Conservation (phyloP, 805 yeast genomes). For the Wickerhamia fluorescens region DNA sequence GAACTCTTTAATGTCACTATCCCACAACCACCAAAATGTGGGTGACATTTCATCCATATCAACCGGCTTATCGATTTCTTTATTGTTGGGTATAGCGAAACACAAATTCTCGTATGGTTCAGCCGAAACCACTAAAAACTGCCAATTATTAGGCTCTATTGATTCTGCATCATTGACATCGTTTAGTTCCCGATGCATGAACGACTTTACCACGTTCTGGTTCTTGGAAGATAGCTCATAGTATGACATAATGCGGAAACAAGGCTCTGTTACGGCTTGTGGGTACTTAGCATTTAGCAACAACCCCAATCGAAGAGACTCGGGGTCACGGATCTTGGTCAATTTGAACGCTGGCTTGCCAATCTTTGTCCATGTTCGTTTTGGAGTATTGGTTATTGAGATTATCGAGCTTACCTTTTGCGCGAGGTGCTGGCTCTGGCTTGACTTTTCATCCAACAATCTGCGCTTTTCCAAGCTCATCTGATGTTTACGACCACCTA, state of each 20-base stretch:
- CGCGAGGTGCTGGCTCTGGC: conserved; percentile 7
- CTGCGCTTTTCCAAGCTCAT: conserved; percentile 58
- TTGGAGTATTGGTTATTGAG: conserved; percentile 33
- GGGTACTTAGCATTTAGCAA: conserved; percentile 55
- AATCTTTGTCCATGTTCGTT: conserved; percentile 48
- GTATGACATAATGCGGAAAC: conserved; percentile 69
- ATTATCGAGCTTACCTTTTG: conserved; percentile 4
- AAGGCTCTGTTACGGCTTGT: conserved; percentile 42
- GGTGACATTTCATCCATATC: conserved; percentile 18
- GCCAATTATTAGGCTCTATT: conserved; percentile 39
- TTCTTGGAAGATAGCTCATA: conserved; percentile 51
- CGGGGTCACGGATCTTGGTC: conserved; percentile 60
- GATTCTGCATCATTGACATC: conserved; percentile 9
- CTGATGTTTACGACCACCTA: conserved; percentile 80
- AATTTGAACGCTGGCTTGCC: conserved; percentile 71
- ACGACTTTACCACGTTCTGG: conserved; percentile 26
- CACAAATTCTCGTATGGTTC: conserved; percentile 86
- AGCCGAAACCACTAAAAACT: conserved; percentile 73
- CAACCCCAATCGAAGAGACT: conserved; percentile 55
- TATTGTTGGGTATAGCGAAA: conserved; percentile 64
- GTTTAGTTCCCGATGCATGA: conserved; percentile 13
- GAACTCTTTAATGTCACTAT: conserved; percentile 57
- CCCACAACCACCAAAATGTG: conserved; percentile 66
- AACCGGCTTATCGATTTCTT: conserved; percentile 39
- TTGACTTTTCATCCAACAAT: conserved; percentile 26